phyloP scores from a whole-genome alignment of 2,329 filamentous ascomycete genomes.

The Ophiocordyceps australis region DNA sequence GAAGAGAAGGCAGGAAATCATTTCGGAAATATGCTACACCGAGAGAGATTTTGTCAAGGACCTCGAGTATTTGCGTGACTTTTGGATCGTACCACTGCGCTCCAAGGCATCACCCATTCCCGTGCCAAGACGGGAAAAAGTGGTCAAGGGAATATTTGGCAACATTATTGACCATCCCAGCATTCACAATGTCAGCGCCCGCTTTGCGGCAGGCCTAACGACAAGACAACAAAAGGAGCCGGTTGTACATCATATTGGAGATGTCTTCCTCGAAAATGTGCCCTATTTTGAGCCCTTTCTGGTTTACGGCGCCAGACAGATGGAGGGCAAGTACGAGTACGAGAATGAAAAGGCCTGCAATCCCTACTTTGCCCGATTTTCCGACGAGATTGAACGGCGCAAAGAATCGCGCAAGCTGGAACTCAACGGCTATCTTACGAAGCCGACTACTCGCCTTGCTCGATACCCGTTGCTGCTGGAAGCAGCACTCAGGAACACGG shows the following conservation, averaged over 20 bases:
- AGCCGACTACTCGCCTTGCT: slow-evolving; percentile 87
- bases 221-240: slow-evolving; percentile 78
- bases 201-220: slow-evolving; percentile 75
- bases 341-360: slow-evolving; percentile 89
- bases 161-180: slow-evolving; percentile 73
- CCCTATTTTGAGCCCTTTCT: slow-evolving; percentile 94
- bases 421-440: slow-evolving; percentile 92
- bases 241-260: slow-evolving; percentile 76
- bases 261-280: slow-evolving; percentile 85
- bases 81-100: slow-evolving; percentile 89
- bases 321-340: slow-evolving; percentile 95
- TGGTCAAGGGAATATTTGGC: slow-evolving; percentile 86
- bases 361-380: slow-evolving; percentile 70
- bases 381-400: slow-evolving; percentile 87
- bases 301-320: slow-evolving; percentile 83
- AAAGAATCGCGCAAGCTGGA: slow-evolving; percentile 96
- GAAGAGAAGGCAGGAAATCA: slow-evolving; percentile 95
- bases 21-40: slow-evolving; percentile 96
- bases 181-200: slow-evolving; percentile 79
- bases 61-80: slow-evolving; percentile 89
- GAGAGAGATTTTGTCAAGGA: slow-evolving; percentile 98
- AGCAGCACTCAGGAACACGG: slow-evolving; percentile 80
- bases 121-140: slow-evolving; percentile 69
- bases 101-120: slow-evolving; percentile 76
- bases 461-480: slow-evolving; percentile 86